Base-by-base conservation (phyloP, 148 eudicot genomes). In the Rhododendron vialii region DNA sequence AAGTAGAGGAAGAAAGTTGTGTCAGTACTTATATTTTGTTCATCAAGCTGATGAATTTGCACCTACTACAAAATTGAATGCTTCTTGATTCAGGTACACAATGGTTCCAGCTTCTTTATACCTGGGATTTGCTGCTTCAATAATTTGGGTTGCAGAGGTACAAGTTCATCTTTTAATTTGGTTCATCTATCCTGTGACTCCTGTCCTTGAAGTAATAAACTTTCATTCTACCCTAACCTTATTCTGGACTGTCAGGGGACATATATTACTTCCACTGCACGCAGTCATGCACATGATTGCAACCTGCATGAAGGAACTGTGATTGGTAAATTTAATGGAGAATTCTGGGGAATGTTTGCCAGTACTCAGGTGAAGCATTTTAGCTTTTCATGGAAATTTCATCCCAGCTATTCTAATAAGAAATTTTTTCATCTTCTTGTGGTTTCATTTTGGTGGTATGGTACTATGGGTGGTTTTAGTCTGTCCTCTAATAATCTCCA, bases 81-180 rank as follows among this genome's bases (percentile, higher is more conserved):
- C 84, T 80, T 67, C 53, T 82, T 75, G 74, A 22, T 87, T 78
- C 88, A 97, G 99, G 99, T 97, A 95, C 89, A 97, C 98, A 3
- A 97, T 97, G 99, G 93, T 97, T 80, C 99, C 98, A 82, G 91
- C 98, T 83, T 97, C 98, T 84, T 85, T 97, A 80, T 97, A 94
- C 88, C 90, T 97, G 85, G 99, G 99, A 80, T 97, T 97, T 89
- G 86, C 93, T 51, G 98, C 99, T 88, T 93, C 99, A 59, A 94
- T 97, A 88, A 92, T 97, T 88, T 97, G 99, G 99, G 98, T 97
- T 88, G 99, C 92, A 48, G 93, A 97, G 99, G 99, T 94, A 84
- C 13, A 73, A 73, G 59, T 88, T 79, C 81, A 69, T 86, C 80
- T 61, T 79, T 84, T 28, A 6, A 36, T 71, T 78, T 82, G 2